Percentiles rank a stretch among this genome's conserved stretches.
Conservation (phyloP, 1,284 basidiomycete genomes). For the Grifola frondosa region DNA sequence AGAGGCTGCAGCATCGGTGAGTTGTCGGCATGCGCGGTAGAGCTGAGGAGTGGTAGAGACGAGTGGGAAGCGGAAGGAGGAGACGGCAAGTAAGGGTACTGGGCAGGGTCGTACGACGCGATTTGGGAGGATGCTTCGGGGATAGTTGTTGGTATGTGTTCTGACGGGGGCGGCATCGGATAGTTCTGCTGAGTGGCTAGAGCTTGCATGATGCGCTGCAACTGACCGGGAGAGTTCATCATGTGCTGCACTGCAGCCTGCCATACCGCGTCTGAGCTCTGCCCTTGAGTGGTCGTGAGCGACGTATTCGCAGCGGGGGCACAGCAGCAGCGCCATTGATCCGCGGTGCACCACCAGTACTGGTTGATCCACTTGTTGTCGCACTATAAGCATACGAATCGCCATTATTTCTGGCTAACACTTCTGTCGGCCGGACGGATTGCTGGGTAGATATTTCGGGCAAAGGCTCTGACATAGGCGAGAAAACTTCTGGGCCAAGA, state of each 20-base stretch:
- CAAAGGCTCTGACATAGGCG: slow-evolving; percentile 14
- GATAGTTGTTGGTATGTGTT: neutral
- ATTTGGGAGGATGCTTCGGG: slow-evolving; percentile 21
- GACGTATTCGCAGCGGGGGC: slow-evolving; percentile 20
- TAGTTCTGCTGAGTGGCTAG: slow-evolving; percentile 41
- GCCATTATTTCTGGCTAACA: slow-evolving; percentile 18
- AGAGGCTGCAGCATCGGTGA: slow-evolving; percentile 37
- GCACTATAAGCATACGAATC: too few species aligned
- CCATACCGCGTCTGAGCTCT: slow-evolving; percentile 47
- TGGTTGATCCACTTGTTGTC: too few species aligned
- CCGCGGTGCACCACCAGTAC: too few species aligned
- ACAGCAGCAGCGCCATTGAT: slow-evolving; percentile 2
- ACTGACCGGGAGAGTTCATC: slow-evolving; percentile 62
- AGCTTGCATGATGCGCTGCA: slow-evolving; percentile 69
- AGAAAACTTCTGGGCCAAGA: slow-evolving; percentile 29
- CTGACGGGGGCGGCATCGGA: slow-evolving; percentile 11
- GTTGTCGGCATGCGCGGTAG: slow-evolving; percentile 22
- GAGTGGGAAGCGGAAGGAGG: slow-evolving; percentile 19
- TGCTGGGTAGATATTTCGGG: slow-evolving; percentile 10
- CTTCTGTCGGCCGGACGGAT: slow-evolving; percentile 15
- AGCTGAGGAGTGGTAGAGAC: slow-evolving; percentile 18
- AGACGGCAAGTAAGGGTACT: slow-evolving; percentile 21
- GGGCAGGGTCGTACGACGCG: slow-evolving; percentile 31
- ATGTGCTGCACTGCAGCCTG: slow-evolving; percentile 61
- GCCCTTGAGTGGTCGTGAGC: slow-evolving; percentile 22